Evolutionary conservation across 176 grass and related monocot species (phyloP).

Genomic region (Oryza coarctata): DNA sequence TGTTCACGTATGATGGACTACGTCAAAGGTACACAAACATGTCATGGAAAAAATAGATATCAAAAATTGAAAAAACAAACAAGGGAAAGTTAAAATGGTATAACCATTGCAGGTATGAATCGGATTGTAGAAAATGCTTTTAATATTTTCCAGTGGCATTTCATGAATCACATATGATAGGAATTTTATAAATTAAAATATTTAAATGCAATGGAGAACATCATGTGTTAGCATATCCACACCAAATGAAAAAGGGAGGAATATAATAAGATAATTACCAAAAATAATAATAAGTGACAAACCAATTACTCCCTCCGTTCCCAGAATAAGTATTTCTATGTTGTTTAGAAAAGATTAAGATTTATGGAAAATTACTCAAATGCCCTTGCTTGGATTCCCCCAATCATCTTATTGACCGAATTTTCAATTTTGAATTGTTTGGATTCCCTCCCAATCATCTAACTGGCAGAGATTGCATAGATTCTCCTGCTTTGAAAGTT

Average conservation of each 20-base stretch:
- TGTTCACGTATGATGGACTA: constrained; percentile 78
- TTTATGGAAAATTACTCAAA: too few relatives aligned
- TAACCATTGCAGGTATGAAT: not conserved
- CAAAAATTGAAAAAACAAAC: not conserved
- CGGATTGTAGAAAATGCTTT: not conserved
- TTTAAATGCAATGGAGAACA: constrained; percentile 4
- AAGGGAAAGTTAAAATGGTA: constrained; percentile 5
- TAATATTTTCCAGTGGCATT: constrained; percentile 20
- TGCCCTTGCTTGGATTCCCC: too few relatives aligned
- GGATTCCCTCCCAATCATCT: too few relatives aligned
- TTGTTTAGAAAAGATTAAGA: too few relatives aligned
- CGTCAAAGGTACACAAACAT: constrained; percentile 28
- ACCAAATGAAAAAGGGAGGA: constrained; percentile 3
- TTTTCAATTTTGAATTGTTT: too few relatives aligned
- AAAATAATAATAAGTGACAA: not conserved
- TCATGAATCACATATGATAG: not conserved
- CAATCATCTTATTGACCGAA: too few relatives aligned
- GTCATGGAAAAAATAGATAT: constrained; percentile 19
- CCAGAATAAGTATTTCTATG: too few relatives aligned
- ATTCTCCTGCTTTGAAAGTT: too few relatives aligned
- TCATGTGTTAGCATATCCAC: constrained; percentile 9
- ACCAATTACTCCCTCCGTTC: not conserved
- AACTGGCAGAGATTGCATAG: too few relatives aligned
- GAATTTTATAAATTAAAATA: not conserved
- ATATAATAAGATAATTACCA: not conserved